Conservation (phyloP, 1,284 basidiomycete species). For the Moesziomyces aphidis region DNA sequence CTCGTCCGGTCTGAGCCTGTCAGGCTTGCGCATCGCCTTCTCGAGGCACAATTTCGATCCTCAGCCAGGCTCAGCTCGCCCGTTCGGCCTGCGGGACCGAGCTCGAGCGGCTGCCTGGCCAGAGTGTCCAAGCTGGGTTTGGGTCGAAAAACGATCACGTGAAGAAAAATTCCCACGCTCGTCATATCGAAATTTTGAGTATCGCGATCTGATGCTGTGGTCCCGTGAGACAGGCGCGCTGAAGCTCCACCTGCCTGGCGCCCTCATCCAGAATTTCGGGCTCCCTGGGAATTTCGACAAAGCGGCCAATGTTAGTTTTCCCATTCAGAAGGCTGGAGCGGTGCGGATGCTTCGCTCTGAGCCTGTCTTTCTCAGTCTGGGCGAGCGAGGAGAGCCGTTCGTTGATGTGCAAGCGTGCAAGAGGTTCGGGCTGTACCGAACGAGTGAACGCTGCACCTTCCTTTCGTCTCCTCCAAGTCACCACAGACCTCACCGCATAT, state of each 20-base stretch:
- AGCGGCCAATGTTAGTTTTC: conserved; percentile 25
- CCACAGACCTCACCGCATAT: conserved; percentile 43
- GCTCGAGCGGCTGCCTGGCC: too few relatives aligned
- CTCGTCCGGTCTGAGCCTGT: not conserved
- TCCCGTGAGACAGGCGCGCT: too few relatives aligned
- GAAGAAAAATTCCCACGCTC: conserved; percentile 38
- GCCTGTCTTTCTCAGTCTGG: not conserved
- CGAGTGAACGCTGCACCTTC: conserved; percentile 5
- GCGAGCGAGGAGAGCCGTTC: not conserved
- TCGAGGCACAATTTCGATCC: not conserved
- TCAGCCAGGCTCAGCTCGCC: not conserved
- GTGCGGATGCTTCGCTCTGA: not conserved
- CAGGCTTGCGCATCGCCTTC: not conserved
- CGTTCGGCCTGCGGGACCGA: not conserved
- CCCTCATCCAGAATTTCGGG: too few relatives aligned
- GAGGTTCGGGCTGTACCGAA: conserved; percentile 1
- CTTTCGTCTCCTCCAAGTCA: conserved; percentile 39
- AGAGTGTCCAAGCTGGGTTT: not conserved
- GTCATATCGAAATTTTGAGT: not conserved
- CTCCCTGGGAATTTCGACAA: too few relatives aligned
- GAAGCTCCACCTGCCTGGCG: too few relatives aligned
- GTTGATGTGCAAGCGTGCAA: not conserved
- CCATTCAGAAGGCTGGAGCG: not conserved
- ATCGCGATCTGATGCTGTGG: too few relatives aligned
- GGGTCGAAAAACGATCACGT: conserved; percentile 24